Conservation (phyloP, 169 alveolate species). For the Toxoplasma gondii region DNA sequence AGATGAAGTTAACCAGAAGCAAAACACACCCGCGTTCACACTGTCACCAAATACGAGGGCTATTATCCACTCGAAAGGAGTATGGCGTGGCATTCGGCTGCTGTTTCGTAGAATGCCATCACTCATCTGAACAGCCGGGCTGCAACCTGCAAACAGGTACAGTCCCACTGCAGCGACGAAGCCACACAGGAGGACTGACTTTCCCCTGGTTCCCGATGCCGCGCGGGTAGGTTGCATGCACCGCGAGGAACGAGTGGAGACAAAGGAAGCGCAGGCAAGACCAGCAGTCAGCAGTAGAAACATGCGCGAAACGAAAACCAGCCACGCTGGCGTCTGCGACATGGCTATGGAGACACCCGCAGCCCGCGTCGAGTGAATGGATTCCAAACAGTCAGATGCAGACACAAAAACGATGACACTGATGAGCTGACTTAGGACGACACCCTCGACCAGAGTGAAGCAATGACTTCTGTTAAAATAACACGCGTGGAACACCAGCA, state of each 20-base stretch:
- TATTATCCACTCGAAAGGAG: not conserved
- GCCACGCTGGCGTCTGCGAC: not conserved
- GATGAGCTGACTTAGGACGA: slow-evolving; percentile 17
- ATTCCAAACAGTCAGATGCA: not conserved
- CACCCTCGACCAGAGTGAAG: not conserved
- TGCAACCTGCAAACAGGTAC: not conserved
- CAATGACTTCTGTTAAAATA: not conserved
- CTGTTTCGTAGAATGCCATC: not conserved
- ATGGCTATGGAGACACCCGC: not conserved
- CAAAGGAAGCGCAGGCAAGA: not conserved
- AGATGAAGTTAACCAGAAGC: not conserved
- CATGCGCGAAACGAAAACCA: not conserved
- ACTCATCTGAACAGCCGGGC: not conserved
- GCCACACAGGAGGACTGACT: not conserved
- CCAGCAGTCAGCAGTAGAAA: not conserved
- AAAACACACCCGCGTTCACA: not conserved
- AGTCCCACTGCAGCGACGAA: not conserved
- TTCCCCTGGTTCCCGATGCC: not conserved
- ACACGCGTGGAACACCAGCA: not conserved
- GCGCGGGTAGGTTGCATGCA: not conserved
- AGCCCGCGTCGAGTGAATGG: not conserved
- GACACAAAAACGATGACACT: not conserved
- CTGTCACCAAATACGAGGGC: not conserved
- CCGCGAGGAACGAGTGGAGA: not conserved
- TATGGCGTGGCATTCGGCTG: not conserved